Conservation (phyloP, 345 rosid genomes). For the Gossypium longicalyx region DNA sequence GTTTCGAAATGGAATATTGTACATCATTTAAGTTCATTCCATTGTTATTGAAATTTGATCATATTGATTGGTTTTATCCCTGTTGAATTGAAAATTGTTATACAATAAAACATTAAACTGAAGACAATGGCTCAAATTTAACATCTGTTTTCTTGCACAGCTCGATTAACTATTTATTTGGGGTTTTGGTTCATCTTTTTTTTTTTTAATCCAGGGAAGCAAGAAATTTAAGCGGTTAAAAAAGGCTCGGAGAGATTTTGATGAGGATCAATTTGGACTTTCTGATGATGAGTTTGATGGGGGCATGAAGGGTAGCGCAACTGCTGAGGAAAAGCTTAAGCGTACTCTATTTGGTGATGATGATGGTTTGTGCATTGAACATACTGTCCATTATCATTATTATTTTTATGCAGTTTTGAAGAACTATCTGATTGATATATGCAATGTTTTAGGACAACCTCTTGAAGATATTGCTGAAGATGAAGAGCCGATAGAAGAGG, state of each 20-base stretch:
- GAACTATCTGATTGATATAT: background rate
- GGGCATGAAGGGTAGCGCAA: constrained; percentile 57
- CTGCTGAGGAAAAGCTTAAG: constrained; percentile 82
- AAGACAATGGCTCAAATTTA: background rate
- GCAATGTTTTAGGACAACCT: constrained; percentile 37
- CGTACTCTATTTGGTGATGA: constrained; percentile 76
- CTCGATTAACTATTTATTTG: background rate
- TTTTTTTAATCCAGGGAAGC: constrained; percentile 43
- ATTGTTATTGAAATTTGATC: background rate
- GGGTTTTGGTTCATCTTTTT: constrained; percentile 4
- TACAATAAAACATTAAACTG: background rate
- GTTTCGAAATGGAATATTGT: background rate
- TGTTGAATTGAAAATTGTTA: background rate
- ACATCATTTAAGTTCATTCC: background rate
- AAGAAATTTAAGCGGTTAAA: constrained; percentile 90
- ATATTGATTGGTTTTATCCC: constrained; percentile 8
- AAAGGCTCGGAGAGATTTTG: constrained; percentile 75
- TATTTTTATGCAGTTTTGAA: background rate
- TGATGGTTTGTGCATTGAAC: constrained; percentile 48
- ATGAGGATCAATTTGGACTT: constrained; percentile 50
- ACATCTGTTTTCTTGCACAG: background rate
- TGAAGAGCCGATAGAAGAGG: constrained; percentile 69
- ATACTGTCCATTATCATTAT: background rate
- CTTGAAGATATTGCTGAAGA: constrained; percentile 92
- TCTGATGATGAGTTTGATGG: constrained; percentile 81